Conservation (phyloP, 306 rosid species). For the Pachyrhizus erosus region DNA sequence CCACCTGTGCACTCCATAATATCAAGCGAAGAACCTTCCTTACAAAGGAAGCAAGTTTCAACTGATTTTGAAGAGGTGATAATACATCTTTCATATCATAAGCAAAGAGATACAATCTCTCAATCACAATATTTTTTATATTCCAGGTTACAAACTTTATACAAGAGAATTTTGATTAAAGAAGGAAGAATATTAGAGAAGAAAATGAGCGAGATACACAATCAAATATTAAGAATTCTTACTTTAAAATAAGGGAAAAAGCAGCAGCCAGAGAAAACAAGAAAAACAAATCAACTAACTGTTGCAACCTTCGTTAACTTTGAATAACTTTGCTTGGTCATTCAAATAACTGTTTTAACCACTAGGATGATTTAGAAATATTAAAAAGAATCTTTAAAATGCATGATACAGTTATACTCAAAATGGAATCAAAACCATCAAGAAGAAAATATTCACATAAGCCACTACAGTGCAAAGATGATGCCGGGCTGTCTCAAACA, state of each 20-base stretch:
- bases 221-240: neutral
- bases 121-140: neutral
- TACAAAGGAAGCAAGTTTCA: conserved; percentile 18
- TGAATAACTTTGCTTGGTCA: neutral
- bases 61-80: neutral
- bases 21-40: conserved; percentile 13
- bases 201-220: neutral
- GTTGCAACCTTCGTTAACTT: neutral
- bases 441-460: neutral
- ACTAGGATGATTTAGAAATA: neutral
- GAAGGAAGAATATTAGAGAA: neutral
- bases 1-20: neutral
- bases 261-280: conserved; percentile 12
- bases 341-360: neutral
- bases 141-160: neutral
- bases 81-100: neutral
- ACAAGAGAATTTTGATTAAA: neutral
- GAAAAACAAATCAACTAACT: neutral
- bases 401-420: neutral
- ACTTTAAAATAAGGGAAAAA: neutral
- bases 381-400: neutral
- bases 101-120: conserved; percentile 16
- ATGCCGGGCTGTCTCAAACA: conserved; percentile 17
- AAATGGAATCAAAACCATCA: neutral
- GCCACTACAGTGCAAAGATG: neutral